A percentile compares a stretch with the other conserved stretches of the same genome.
These are phyloP conservation scores for Fraxinus nigra DNA, from an alignment of 305 asterid genomes.

Conservation along the genomic window DNA sequence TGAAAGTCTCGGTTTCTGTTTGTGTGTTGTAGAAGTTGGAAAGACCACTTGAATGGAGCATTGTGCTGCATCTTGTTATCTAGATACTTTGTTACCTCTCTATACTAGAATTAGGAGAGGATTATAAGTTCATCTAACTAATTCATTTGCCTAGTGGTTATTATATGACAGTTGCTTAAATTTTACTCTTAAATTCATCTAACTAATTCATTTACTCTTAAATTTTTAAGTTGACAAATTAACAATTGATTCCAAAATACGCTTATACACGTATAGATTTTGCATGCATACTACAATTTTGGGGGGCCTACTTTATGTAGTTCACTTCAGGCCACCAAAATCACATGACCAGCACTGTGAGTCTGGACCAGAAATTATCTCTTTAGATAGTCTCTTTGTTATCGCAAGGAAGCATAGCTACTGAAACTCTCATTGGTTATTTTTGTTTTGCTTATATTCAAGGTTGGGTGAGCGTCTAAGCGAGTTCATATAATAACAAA, in stretches of 20 bases:
- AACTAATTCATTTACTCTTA: not conserved
- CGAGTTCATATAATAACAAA: not conserved
- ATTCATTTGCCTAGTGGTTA: not conserved
- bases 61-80: not conserved
- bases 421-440: not conserved
- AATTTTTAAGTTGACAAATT: not conserved
- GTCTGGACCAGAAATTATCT: not conserved
- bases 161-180: not conserved
- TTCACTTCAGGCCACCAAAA: not conserved
- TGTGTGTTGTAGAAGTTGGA: slow-evolving; percentile 2
- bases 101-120: not conserved
- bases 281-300: not conserved
- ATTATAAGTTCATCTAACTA: not conserved
- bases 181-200: not conserved
- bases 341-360: not conserved
- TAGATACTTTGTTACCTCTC: slow-evolving; percentile 6
- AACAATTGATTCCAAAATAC: not conserved
- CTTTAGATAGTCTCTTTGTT: not conserved
- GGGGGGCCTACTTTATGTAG: not conserved
- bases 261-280: not conserved
- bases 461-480: not conserved
- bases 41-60: not conserved
- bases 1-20: not conserved
- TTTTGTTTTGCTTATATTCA: not conserved
- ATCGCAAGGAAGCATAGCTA: not conserved